Evolutionary conservation across 768 basidiomycete species (phyloP).

Genomic region (Rossbeevera mucosa): DNA sequence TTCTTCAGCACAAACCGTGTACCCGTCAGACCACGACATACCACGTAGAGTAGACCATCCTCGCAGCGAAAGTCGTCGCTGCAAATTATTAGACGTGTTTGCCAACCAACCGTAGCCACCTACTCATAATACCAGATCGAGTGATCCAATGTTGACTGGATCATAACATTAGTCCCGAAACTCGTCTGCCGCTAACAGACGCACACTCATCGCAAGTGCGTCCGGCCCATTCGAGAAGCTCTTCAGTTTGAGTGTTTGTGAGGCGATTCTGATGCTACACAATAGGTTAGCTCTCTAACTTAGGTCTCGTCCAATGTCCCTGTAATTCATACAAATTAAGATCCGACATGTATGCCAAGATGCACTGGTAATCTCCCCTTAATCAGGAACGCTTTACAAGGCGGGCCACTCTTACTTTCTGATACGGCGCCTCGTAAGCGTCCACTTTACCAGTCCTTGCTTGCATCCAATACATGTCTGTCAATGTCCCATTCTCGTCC

Average conservation of each 20-base stretch:
- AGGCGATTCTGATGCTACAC: constrained; percentile 52
- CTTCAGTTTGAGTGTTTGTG: constrained; percentile 51
- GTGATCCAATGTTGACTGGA: constrained; percentile 65
- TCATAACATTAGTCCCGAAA: constrained; percentile 7
- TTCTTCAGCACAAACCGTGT: background rate
- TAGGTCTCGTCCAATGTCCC: background rate
- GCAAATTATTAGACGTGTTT: constrained; percentile 5
- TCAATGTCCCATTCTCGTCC: constrained; percentile 43
- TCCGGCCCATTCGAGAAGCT: constrained; percentile 46
- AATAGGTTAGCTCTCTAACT: constrained; percentile 4
- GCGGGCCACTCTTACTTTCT: constrained; percentile 49
- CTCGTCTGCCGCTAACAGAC: constrained; percentile 20
- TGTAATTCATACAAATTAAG: constrained; percentile 58
- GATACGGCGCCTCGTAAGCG: constrained; percentile 64
- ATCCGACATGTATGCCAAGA: constrained; percentile 76
- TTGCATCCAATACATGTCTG: constrained; percentile 77
- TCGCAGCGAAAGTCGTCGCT: constrained; percentile 75
- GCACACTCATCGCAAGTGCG: constrained; percentile 56
- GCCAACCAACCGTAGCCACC: constrained; percentile 17
- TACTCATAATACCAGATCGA: constrained; percentile 77
- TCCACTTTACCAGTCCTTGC: constrained; percentile 53
- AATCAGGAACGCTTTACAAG: background rate
- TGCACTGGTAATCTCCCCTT: constrained; percentile 47
- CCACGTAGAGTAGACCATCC: constrained; percentile 78
- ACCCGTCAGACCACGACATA: constrained; percentile 30